These are phyloP conservation scores for Phytophthora pini DNA, from an alignment of 352 stramenopile genomes.

Conservation along the genomic window DNA sequence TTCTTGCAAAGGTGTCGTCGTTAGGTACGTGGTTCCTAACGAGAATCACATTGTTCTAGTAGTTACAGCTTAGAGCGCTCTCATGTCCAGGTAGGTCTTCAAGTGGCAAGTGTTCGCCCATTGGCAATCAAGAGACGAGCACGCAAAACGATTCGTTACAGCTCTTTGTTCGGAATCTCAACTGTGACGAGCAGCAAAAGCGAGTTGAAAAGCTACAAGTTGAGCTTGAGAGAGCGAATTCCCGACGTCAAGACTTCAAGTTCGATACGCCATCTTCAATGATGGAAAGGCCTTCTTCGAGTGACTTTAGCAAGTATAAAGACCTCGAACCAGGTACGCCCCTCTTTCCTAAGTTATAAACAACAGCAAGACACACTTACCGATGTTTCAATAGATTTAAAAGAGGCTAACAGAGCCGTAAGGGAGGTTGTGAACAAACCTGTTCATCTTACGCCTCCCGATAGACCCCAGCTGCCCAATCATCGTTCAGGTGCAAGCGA, in stretches of 20 bases:
- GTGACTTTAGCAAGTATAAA: not conserved
- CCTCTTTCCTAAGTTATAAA: too few relatives aligned
- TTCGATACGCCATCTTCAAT: not conserved
- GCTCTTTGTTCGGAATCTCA: slow-evolving; percentile 32
- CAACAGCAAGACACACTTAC: too few relatives aligned
- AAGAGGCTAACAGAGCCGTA: not conserved
- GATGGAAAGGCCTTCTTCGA: not conserved
- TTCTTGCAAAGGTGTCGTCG: slow-evolving; percentile 4
- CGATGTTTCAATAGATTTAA: slow-evolving; percentile 4
- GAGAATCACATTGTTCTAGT: too few relatives aligned
- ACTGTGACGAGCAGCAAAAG: slow-evolving; percentile 43
- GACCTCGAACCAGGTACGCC: slow-evolving; percentile 3
- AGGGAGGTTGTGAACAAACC: slow-evolving; percentile 18
- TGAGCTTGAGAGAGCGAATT: slow-evolving; percentile 40
- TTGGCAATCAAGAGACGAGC: slow-evolving; percentile 17
- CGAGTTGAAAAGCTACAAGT: slow-evolving; percentile 44
- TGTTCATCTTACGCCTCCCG: slow-evolving; percentile 5
- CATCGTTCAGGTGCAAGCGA: not conserved
- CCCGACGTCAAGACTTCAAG: slow-evolving; percentile 22
- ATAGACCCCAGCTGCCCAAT: not conserved
- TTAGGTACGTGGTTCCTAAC: slow-evolving; percentile 16
- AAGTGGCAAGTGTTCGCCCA: not conserved
- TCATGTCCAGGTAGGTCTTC: slow-evolving; percentile 1
- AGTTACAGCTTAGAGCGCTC: not conserved
- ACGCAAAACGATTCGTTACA: slow-evolving; percentile 28